A percentile compares a stretch with the other conserved stretches of the same genome.
Evolutionary conservation across 768 basidiomycete species (phyloP).

Genomic region (Russula abietina): DNA sequence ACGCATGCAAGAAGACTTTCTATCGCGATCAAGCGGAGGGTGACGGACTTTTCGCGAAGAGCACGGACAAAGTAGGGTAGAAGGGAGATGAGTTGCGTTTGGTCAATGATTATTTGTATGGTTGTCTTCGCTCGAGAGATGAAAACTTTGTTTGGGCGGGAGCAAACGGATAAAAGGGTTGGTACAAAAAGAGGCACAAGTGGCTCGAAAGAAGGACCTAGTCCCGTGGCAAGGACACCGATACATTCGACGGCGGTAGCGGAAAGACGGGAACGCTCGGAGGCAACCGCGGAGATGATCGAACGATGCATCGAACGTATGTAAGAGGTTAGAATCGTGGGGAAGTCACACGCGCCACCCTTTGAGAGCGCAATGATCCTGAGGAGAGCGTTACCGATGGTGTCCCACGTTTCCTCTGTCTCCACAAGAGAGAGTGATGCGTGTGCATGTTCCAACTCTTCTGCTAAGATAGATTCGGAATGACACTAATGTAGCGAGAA

Average conservation of each 20-base stretch:
- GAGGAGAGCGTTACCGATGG: constrained; percentile 46
- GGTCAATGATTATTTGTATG: constrained; percentile 55
- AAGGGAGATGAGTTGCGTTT: constrained; percentile 60
- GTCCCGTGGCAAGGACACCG: constrained; percentile 43
- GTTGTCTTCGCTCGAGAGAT: constrained; percentile 57
- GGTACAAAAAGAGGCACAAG: constrained; percentile 65
- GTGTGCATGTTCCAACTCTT: constrained; percentile 31
- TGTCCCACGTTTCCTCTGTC: constrained; percentile 78
- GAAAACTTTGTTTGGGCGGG: constrained; percentile 75
- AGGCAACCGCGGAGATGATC: constrained; percentile 54
- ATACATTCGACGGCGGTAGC: constrained; percentile 61
- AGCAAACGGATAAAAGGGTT: constrained; percentile 56
- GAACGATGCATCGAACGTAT: constrained; percentile 50
- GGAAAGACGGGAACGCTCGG: constrained; percentile 70
- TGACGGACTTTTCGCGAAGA: constrained; percentile 62
- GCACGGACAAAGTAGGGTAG: constrained; percentile 54
- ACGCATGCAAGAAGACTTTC: constrained; percentile 62
- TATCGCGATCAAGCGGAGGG: constrained; percentile 56
- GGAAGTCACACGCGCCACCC: constrained; percentile 47
- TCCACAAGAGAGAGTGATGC: constrained; percentile 45
- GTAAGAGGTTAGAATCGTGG: constrained; percentile 44
- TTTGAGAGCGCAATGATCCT: constrained; percentile 45
- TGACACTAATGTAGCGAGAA: constrained; percentile 16
- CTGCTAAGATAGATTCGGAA: constrained; percentile 18
- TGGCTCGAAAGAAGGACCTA: constrained; percentile 60